A percentile compares a stretch with the other conserved stretches of the same genome.
Conservation (phyloP, 352 stramenopile genomes). For the Phytophthora idaei region DNA sequence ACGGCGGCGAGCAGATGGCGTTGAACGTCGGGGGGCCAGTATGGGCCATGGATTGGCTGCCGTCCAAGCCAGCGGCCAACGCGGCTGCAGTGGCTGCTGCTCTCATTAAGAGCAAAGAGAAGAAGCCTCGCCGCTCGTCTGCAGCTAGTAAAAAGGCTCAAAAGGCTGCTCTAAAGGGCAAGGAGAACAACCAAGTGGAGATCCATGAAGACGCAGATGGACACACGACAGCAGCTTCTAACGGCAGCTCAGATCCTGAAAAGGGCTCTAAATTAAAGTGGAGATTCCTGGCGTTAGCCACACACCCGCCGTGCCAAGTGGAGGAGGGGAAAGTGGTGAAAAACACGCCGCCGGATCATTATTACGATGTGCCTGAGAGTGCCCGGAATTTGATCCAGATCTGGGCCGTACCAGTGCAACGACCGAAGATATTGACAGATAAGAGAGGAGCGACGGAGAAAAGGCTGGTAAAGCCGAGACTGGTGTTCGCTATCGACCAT, state of each 20-base stretch:
- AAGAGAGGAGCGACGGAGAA: conserved; percentile 1
- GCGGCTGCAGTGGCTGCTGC: conserved; percentile 8
- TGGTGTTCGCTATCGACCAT: conserved; percentile 84
- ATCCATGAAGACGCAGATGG: neutral
- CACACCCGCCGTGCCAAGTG: conserved; percentile 73
- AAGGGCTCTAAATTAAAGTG: conserved; percentile 37
- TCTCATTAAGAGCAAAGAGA: conserved; percentile 16
- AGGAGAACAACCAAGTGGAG: conserved; percentile 46
- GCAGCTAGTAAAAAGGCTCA: conserved; percentile 5
- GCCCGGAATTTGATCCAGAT: conserved; percentile 74
- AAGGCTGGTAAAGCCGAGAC: conserved; percentile 38
- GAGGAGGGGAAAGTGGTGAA: conserved; percentile 65
- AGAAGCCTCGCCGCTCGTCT: conserved; percentile 13
- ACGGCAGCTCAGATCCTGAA: conserved; percentile 4
- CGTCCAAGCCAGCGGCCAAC: conserved; percentile 24
- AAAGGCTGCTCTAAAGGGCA: conserved; percentile 20
- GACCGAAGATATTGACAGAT: conserved; percentile 1
- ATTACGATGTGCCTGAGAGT: conserved; percentile 66
- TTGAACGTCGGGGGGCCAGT: conserved; percentile 77
- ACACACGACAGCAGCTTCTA: conserved; percentile 20
- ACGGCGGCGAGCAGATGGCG: conserved; percentile 41
- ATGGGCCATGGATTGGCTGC: conserved; percentile 86
- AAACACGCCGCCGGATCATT: conserved; percentile 72
- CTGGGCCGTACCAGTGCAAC: conserved; percentile 68
- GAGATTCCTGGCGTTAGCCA: conserved; percentile 65